These are phyloP conservation scores for Dichomitus squalens DNA, from an alignment of 1,284 basidiomycete species.

Conservation along the genomic window DNA sequence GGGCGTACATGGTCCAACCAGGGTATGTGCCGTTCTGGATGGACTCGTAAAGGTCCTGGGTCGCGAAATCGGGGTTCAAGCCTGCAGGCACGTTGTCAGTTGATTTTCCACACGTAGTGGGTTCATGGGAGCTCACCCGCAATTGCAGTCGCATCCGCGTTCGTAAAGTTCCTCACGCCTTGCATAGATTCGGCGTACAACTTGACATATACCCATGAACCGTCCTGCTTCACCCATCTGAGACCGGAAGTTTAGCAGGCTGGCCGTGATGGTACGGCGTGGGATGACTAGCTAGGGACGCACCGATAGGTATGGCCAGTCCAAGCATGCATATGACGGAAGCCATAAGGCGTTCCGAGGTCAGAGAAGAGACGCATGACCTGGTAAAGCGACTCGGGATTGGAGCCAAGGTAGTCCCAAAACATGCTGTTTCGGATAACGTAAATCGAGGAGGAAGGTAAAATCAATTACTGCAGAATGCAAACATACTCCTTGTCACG, in stretches of 20 bases:
- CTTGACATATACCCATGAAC: constrained; percentile 82
- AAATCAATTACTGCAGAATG: not conserved
- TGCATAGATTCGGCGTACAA: constrained; percentile 52
- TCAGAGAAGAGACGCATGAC: constrained; percentile 88
- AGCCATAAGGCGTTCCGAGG: constrained; percentile 87
- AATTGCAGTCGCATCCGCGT: constrained; percentile 65
- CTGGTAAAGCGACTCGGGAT: constrained; percentile 87
- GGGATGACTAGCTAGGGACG: no score
- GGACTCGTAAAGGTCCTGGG: constrained; percentile 73
- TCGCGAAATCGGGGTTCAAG: constrained; percentile 82
- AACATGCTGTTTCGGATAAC: constrained; percentile 20
- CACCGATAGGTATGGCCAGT: constrained; percentile 79
- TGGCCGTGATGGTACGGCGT: no score
- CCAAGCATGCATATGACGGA: constrained; percentile 83
- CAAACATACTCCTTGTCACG: constrained; percentile 53
- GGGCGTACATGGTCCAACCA: constrained; percentile 78
- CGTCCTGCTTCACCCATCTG: constrained; percentile 85
- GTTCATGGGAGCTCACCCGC: constrained; percentile 41
- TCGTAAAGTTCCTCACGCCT: constrained; percentile 39
- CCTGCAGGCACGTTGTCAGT: constrained; percentile 39
- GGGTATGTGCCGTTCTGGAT: constrained; percentile 81
- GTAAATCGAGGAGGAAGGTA: constrained; percentile 1
- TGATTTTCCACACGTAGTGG: not conserved
- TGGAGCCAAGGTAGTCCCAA: constrained; percentile 84
- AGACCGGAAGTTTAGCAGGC: not conserved